Percentiles rank a stretch among this genome's conserved stretches.
Conservation (phyloP, 1,139 yeast genomes). For the Blastobotrys ciferrii region DNA sequence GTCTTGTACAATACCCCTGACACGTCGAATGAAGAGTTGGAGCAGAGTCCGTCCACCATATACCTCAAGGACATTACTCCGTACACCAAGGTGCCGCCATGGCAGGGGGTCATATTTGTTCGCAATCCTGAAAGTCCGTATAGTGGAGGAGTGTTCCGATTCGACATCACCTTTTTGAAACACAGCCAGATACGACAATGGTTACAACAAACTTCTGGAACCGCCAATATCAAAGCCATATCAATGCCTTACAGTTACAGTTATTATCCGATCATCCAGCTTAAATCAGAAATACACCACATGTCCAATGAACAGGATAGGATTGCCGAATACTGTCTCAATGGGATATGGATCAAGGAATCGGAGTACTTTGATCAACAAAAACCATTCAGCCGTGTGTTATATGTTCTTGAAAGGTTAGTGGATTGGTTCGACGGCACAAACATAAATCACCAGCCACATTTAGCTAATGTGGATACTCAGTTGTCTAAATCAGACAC, state of each 20-base stretch:
- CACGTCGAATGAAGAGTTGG: slow-evolving; percentile 4
- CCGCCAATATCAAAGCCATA: slow-evolving; percentile 2
- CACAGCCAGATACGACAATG: slow-evolving; percentile 16
- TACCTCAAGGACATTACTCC: slow-evolving; percentile 5
- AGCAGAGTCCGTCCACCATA: slow-evolving; percentile 7
- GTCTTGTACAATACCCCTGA: slow-evolving; percentile 6
- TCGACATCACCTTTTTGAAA: slow-evolving; percentile 16
- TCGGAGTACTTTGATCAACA: neutral
- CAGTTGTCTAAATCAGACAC: slow-evolving; percentile 19
- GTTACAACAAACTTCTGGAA: slow-evolving; percentile 12
- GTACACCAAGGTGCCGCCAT: slow-evolving; percentile 11
- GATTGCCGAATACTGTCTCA: slow-evolving; percentile 19
- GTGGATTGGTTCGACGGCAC: slow-evolving; percentile 17
- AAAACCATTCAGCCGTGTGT: slow-evolving; percentile 18
- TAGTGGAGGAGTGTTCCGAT: slow-evolving; percentile 18
- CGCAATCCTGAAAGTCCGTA: slow-evolving; percentile 15
- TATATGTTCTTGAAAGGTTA: slow-evolving; percentile 15
- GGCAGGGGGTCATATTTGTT: slow-evolving; percentile 21
- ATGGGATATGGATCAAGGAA: slow-evolving; percentile 14
- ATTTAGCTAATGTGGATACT: slow-evolving; percentile 17
- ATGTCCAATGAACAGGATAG: slow-evolving; percentile 8
- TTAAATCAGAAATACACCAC: slow-evolving; percentile 17
- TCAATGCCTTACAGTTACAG: slow-evolving; percentile 11
- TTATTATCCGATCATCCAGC: slow-evolving; percentile 15
- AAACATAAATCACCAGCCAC: slow-evolving; percentile 12